Evolutionary conservation across 495 filamentous ascomycete species (phyloP), one percentile per base, ranked within the genome.

Genomic region (Xylaria flabelliformis): DNA sequence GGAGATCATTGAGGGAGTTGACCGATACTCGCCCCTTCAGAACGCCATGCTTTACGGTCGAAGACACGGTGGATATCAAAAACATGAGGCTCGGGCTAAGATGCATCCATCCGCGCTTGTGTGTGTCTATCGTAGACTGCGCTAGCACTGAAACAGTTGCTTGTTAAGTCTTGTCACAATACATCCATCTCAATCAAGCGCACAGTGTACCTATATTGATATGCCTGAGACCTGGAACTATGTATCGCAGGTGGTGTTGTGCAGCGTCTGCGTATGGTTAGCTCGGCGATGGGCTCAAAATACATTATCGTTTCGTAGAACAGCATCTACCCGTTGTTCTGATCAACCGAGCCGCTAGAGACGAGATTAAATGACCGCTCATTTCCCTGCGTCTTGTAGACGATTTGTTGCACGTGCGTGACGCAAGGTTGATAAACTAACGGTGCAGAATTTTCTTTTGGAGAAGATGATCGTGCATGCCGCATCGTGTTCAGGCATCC

Each of bases 101-200:
- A 64, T 64, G 36, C 41, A 26, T 42, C 44, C 19, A 41, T 32
- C 7, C 17, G 13, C 36, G 24, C 36, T 42, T 29, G 41, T 46
- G 13, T 4, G 10, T 24, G 21, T 39, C 58, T n/a, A 32, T 19
- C 21, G n/a, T 51, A 32, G 32, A 32, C 58, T 44, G 56, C 21
- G 42, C 46, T 64, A 55, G 44, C 21, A 39, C 6, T 50, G 53
- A 63, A 9, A 70, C 58, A 70, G 29, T 29, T 64, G 44, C 46
- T 32, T 50, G 56, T 42, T 62, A 48, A 12, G 17, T 42, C 15
- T 53, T 15, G 46, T n/a, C 46, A 13, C 61, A 36, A 32, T 41
- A 41, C 21, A 44, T 42, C 7, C 34, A 8, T 65, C 63, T 65
- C 42, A 46, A 1, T 42, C 21, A 10, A 50, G 39, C 21, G 21